phyloP scores from a whole-genome alignment of 495 filamentous ascomycete genomes.

The Penicillium daleae region DNA sequence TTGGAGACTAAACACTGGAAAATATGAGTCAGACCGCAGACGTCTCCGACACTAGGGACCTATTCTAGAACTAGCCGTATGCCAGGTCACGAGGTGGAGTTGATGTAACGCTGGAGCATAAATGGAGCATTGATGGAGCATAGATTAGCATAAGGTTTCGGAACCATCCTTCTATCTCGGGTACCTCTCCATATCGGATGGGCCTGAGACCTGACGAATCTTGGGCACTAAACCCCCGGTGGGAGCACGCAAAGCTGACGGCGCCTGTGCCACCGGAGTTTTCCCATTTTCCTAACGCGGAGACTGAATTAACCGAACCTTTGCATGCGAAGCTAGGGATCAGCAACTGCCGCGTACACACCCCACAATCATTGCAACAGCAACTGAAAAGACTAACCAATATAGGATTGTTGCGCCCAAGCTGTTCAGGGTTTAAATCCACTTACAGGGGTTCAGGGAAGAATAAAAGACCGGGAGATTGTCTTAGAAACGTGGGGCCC shows the following conservation, averaged over 20 bases:
- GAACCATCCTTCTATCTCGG: not conserved
- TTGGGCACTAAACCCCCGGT: not conserved
- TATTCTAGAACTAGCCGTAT: not conserved
- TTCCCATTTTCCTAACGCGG: conserved; percentile 6
- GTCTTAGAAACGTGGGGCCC: not conserved
- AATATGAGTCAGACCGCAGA: too few relatives aligned
- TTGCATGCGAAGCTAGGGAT: not conserved
- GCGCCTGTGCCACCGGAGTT: conserved; percentile 18
- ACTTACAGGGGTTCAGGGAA: not conserved
- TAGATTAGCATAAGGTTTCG: not conserved
- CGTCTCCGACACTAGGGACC: not conserved
- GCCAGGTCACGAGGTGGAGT: not conserved
- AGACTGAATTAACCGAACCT: conserved; percentile 13
- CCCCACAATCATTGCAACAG: not conserved
- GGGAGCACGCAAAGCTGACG: not conserved
- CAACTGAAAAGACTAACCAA: not conserved
- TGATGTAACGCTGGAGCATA: not conserved
- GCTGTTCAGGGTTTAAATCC: not conserved
- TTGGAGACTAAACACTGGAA: too few relatives aligned
- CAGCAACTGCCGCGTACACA: not conserved
- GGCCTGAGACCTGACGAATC: not conserved
- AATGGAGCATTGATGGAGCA: not conserved
- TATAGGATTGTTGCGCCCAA: conserved; percentile 7
- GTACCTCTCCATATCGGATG: not conserved
- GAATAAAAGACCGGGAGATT: not conserved